Percentiles rank a stretch among this genome's conserved stretches.
These are phyloP conservation scores for Brachypodium distachyon DNA, from an alignment of 202 grass and related monocot genomes.

Conservation along the genomic window DNA sequence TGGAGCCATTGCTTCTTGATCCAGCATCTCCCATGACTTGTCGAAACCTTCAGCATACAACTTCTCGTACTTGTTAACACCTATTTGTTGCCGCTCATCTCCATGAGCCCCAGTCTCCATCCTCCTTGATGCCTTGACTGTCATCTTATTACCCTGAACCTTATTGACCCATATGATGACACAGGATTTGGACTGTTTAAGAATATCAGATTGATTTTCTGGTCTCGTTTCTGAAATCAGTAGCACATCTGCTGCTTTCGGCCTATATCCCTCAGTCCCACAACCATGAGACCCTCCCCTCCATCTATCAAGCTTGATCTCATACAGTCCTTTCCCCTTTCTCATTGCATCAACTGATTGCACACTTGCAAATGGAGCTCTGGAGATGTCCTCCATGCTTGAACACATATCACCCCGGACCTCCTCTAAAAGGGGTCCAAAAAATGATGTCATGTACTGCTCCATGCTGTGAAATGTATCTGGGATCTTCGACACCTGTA, in stretches of 20 bases:
- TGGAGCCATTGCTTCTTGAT: constrained; percentile 26
- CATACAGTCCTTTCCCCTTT: constrained; percentile 24
- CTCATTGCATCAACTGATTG: constrained; percentile 25
- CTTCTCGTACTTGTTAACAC: constrained; percentile 37
- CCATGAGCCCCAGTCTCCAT: constrained; percentile 48
- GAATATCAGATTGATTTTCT: constrained; percentile 40
- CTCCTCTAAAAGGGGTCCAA: constrained; percentile 63
- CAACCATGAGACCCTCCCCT: constrained; percentile 7
- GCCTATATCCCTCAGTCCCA: constrained; percentile 40
- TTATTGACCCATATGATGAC: constrained; percentile 50
- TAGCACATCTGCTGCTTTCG: constrained; percentile 53
- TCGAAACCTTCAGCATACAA: constrained; percentile 17
- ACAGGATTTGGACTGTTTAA: constrained; percentile 45
- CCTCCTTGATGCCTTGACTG: constrained; percentile 48
- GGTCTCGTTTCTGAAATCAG: constrained; percentile 56
- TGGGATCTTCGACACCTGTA: constrained; percentile 65
- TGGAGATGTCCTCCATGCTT: constrained; percentile 49
- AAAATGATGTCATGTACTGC: constrained; percentile 59
- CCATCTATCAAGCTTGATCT: constrained; percentile 44
- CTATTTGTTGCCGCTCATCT: constrained; percentile 23
- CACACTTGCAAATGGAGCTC: constrained; percentile 26
- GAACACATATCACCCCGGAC: constrained; percentile 52
- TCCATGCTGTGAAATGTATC: constrained; percentile 40
- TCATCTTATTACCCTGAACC: constrained; percentile 39
- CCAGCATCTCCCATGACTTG: constrained; percentile 34